phyloP scores from a whole-genome alignment of 768 basidiomycete species.

The Suillus alpinus region DNA sequence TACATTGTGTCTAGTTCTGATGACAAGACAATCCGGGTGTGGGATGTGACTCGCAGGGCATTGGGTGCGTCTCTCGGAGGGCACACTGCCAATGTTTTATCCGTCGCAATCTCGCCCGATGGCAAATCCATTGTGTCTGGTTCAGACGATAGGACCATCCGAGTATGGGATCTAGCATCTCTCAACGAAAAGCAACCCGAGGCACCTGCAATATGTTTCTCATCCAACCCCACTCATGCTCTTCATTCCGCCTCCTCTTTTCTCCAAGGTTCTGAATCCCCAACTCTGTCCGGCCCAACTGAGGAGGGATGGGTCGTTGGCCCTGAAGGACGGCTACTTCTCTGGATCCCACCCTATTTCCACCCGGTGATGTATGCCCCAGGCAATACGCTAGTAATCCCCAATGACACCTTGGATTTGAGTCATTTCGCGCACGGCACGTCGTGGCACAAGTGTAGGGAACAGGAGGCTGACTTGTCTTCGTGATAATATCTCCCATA shows the following conservation, averaged over 20 bases:
- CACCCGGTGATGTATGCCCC: background rate
- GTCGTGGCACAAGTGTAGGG: background rate
- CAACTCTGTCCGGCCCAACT: too few species aligned
- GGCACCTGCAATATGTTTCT: background rate
- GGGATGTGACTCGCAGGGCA: conserved; percentile 7
- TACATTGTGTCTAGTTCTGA: conserved; percentile 8
- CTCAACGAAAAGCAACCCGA: too few species aligned
- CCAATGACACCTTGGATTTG: background rate
- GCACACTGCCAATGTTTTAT: background rate
- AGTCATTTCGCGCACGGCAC: background rate
- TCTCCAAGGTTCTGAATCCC: too few species aligned
- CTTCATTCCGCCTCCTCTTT: background rate
- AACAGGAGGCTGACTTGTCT: too few species aligned
- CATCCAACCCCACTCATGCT: background rate
- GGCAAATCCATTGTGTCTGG: background rate
- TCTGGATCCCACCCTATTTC: background rate
- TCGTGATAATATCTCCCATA: too few species aligned
- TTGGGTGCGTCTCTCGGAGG: background rate
- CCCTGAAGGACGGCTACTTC: background rate
- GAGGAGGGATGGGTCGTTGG: background rate
- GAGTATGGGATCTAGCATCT: background rate
- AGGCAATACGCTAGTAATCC: background rate
- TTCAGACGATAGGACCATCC: background rate
- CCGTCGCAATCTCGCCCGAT: background rate
- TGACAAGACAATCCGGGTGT: conserved; percentile 9